phyloP scores from a whole-genome alignment of 306 rosid genomes.

The Coriaria nepalensis region DNA sequence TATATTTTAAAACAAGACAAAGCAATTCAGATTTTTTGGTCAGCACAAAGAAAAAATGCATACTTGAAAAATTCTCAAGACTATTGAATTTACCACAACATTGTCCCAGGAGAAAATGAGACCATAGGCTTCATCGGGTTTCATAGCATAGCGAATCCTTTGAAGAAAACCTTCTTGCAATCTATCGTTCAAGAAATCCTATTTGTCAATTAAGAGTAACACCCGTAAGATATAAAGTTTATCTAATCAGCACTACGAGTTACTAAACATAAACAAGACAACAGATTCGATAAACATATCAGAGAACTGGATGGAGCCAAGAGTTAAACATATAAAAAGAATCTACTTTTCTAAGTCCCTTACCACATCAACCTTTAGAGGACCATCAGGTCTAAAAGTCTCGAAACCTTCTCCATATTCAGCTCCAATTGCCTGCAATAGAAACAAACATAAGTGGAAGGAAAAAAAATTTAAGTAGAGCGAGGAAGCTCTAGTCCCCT shows the following conservation, averaged over 20 bases:
- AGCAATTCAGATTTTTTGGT: no score
- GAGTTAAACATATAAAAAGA: neutral
- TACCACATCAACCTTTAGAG: slow-evolving; percentile 89
- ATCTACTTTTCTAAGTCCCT: slow-evolving; percentile 16
- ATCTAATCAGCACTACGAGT: slow-evolving; percentile 6
- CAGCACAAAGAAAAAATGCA: no score
- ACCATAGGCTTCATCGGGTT: slow-evolving; percentile 98
- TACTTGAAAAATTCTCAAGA: neutral
- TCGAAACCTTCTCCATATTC: slow-evolving; percentile 99
- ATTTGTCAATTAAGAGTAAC: slow-evolving; percentile 23
- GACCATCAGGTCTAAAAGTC: slow-evolving; percentile 90
- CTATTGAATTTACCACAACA: slow-evolving; percentile 58
- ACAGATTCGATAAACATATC: slow-evolving; percentile 1
- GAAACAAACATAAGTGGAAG: slow-evolving; percentile 2
- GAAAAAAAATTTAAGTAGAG: neutral
- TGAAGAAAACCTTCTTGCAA: slow-evolving; percentile 92
- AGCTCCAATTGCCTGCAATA: slow-evolving; percentile 86
- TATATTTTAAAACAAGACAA: slow-evolving; percentile 15
- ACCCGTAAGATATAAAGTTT: slow-evolving; percentile 15
- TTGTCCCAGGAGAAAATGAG: slow-evolving; percentile 94
- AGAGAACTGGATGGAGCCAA: neutral
- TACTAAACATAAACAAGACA: neutral
- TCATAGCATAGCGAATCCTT: slow-evolving; percentile 93
- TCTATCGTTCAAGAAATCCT: slow-evolving; percentile 91
- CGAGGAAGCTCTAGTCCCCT: no score